Evolutionary conservation across 345 rosid species (phyloP).

Genomic region (Fremontodendron californicum): DNA sequence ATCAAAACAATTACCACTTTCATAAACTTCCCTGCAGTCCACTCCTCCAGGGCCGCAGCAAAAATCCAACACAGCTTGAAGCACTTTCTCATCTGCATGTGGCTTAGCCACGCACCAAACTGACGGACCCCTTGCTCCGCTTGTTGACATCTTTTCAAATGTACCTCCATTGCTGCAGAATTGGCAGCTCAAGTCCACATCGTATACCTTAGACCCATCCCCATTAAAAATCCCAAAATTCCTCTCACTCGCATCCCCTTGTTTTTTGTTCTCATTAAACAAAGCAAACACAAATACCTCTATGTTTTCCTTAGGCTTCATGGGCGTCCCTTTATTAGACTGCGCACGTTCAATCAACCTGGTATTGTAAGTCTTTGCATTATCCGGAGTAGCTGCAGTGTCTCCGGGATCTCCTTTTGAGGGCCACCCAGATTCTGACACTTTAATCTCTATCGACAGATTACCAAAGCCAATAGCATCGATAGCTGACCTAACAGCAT

Average conservation of each 20-base stretch:
- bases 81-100: slow-evolving; percentile 54
- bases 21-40: slow-evolving; percentile 54
- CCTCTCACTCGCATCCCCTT: slow-evolving; percentile 45
- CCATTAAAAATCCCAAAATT: slow-evolving; percentile 58
- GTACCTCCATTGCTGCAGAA: slow-evolving; percentile 43
- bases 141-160: slow-evolving; percentile 26
- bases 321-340: slow-evolving; percentile 53
- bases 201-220: slow-evolving; percentile 57
- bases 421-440: slow-evolving; percentile 67
- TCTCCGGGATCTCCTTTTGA: slow-evolving; percentile 49
- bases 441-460: slow-evolving; percentile 35
- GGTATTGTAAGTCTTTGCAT: slow-evolving; percentile 56
- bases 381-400: slow-evolving; percentile 39
- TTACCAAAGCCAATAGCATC: slow-evolving; percentile 45
- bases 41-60: slow-evolving; percentile 70
- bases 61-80: slow-evolving; percentile 51
- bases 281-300: slow-evolving; percentile 53
- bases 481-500: slow-evolving; percentile 56
- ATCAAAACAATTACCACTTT: slow-evolving; percentile 44
- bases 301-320: slow-evolving; percentile 40
- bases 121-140: slow-evolving; percentile 44
- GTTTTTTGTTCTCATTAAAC: slow-evolving; percentile 68
- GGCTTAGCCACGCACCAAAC: slow-evolving; percentile 79
- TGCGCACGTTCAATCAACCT: slow-evolving; percentile 55
- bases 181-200: slow-evolving; percentile 56